These are phyloP conservation scores for Lojkania enalia DNA, from an alignment of 2,329 filamentous ascomycete species.

Conservation along the genomic window DNA sequence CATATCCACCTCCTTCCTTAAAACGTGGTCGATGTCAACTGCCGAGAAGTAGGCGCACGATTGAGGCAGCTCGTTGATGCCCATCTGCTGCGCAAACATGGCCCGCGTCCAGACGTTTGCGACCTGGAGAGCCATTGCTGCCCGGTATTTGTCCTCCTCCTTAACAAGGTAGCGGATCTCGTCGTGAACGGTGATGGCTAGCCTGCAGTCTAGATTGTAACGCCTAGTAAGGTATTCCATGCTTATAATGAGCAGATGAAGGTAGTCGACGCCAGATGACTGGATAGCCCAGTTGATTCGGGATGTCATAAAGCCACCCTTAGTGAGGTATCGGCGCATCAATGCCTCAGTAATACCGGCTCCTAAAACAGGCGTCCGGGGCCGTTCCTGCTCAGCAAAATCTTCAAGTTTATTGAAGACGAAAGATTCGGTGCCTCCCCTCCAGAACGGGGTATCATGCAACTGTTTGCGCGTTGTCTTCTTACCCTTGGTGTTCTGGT, in stretches of 20 bases:
- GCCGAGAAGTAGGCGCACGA: conserved; percentile 95
- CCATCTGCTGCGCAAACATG: conserved; percentile 97
- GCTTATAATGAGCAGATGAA: conserved; percentile 86
- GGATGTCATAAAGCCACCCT: conserved; percentile 90
- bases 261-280: conserved; percentile 93
- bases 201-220: conserved; percentile 81
- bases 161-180: conserved; percentile 94
- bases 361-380: conserved; percentile 87
- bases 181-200: conserved; percentile 94
- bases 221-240: conserved; percentile 93
- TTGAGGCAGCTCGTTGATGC: conserved; percentile 92
- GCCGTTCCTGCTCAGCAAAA: conserved; percentile 91
- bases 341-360: conserved; percentile 96
- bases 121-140: conserved; percentile 90
- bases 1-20: conserved; percentile 99
- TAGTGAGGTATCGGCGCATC: conserved; percentile 83
- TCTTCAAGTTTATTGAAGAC: conserved; percentile 98
- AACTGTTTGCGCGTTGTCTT: conserved; percentile 77
- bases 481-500: conserved; percentile 85
- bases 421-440: conserved; percentile 93
- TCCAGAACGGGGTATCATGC: conserved; percentile 81
- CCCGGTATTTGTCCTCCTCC: conserved; percentile 81
- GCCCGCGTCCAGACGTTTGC: conserved; percentile 95
- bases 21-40: conserved; percentile 89
- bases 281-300: conserved; percentile 99